phyloP scores from a whole-genome alignment of 176 grass and related monocot species.

The Pontederia crassipes region DNA sequence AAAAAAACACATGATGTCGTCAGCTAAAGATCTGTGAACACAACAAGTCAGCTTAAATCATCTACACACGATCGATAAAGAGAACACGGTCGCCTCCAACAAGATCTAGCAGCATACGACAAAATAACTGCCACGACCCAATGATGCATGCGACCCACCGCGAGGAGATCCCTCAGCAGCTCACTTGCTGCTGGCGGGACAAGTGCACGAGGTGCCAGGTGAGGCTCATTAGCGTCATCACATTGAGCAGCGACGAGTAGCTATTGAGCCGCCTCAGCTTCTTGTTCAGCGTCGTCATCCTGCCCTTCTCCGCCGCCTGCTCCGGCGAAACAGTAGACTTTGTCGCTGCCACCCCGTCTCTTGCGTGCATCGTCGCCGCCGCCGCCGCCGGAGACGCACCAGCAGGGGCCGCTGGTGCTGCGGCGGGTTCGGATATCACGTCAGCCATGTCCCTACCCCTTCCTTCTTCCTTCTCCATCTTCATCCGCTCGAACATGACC shows the following conservation, averaged over 20 bases:
- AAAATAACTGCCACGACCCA: too few relatives aligned
- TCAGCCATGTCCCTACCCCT: slow-evolving; percentile 58
- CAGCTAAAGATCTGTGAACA: too few relatives aligned
- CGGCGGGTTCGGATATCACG: slow-evolving; percentile 21
- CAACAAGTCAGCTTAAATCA: too few relatives aligned
- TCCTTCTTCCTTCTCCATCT: slow-evolving; percentile 84
- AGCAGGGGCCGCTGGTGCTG: slow-evolving; percentile 1
- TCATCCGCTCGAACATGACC: slow-evolving; percentile 86
- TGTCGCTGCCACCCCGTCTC: background rate
- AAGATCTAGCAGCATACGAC: too few relatives aligned
- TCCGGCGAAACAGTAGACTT: slow-evolving; percentile 6
- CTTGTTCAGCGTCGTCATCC: slow-evolving; percentile 29
- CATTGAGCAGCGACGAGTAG: slow-evolving; percentile 72
- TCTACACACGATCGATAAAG: too few relatives aligned
- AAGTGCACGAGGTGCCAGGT: slow-evolving; percentile 88
- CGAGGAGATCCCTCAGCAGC: background rate
- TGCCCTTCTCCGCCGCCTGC: slow-evolving; percentile 28
- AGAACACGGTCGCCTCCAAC: too few relatives aligned
- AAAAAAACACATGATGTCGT: too few relatives aligned
- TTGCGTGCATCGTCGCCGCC: background rate
- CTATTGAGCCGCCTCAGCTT: slow-evolving; percentile 53
- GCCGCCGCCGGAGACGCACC: background rate
- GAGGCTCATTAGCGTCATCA: slow-evolving; percentile 51
- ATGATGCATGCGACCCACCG: too few relatives aligned
- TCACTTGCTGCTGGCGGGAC: slow-evolving; percentile 31